Evolutionary conservation across 2,329 filamentous ascomycete genomes (phyloP), one percentile per base, ranked within the genome.

Genomic region (Talaromyces albobiverticillius): DNA sequence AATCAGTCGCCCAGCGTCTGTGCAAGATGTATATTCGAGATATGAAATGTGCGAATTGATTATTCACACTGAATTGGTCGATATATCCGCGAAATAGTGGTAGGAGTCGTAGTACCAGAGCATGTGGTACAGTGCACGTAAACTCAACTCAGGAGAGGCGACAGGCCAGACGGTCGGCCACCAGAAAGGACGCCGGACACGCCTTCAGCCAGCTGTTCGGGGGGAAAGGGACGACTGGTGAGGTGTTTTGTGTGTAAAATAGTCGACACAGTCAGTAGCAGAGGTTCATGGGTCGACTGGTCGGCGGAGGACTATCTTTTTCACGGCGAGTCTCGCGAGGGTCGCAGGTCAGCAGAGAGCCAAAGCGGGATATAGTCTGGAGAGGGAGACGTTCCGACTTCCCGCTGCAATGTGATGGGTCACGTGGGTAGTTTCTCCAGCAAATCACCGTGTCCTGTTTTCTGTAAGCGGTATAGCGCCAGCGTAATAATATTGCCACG

Each of bases 101-200:
- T 48, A 31, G 23, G 26, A 22, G 23, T 38, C 32, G 41, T 46
- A 31, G 47, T 48, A 31, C 11, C 26, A n/a, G 26, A 29, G 26
- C 5, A 29, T 10, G 26, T 29, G n/a, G n/a, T n/a, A n/a, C n/a
- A n/a, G n/a, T n/a, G n/a, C n/a, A n/a, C n/a, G n/a, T n/a, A n/a
- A n/a, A 20, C 29, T 32, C 29, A 23, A 46, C 41, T 52, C 50
- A 52, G 50, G 50, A 52, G 50, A 51, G 48, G 36, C 32, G 46
- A 56, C 50, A 23, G 50, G 34, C 54, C 40, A 57, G 55, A 57
- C 55, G 51, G 55, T 54, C 51, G 55, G 51, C 51, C 51, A 51
- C 57, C 42, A 54, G 47, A 41, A 7, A 41, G 50, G 42, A 55
- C 34, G 53, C 53, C 53, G 53, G 51, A 54, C 56, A 57, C 57